Conservation (phyloP, 106 monocot genomes). For the Dendrobium officinale region DNA sequence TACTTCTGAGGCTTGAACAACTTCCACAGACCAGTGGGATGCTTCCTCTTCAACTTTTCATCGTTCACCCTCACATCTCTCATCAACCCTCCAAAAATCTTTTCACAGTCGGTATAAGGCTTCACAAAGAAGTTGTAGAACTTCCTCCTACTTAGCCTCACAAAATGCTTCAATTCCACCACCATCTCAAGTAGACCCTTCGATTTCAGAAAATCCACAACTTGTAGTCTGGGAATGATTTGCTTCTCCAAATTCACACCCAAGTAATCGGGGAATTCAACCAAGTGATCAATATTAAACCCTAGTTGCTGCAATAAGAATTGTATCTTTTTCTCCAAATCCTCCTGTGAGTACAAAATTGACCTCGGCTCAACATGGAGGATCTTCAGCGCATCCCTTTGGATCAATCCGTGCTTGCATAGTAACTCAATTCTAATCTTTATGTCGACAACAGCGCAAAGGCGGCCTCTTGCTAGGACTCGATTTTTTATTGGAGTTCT, state of each 20-base stretch:
- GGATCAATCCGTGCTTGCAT: slow-evolving; percentile 57
- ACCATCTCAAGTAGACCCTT: slow-evolving; percentile 44
- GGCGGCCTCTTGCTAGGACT: slow-evolving; percentile 35
- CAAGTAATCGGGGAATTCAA: slow-evolving; percentile 70
- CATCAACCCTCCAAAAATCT: slow-evolving; percentile 20
- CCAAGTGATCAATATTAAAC: slow-evolving; percentile 40
- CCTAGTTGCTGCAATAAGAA: slow-evolving; percentile 49
- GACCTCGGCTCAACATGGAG: slow-evolving; percentile 63
- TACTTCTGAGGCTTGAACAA: slow-evolving; percentile 57
- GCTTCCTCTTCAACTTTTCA: slow-evolving; percentile 14
- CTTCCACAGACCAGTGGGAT: slow-evolving; percentile 66
- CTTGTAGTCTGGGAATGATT: slow-evolving; percentile 58
- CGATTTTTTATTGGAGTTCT: slow-evolving; percentile 47
- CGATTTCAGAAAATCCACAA: slow-evolving; percentile 59
- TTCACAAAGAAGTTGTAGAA: slow-evolving; percentile 86
- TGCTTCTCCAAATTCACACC: slow-evolving; percentile 84
- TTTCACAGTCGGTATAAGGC: slow-evolving; percentile 79
- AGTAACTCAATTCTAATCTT: slow-evolving; percentile 66
- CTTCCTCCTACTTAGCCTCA: slow-evolving; percentile 51
- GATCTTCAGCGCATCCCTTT: slow-evolving; percentile 66
- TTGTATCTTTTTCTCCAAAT: slow-evolving; percentile 71
- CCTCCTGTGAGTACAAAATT: slow-evolving; percentile 48
- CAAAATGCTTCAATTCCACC: slow-evolving; percentile 62
- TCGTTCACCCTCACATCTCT: slow-evolving; percentile 3
- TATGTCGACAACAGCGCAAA: slow-evolving; percentile 37